Evolutionary conservation across 2,329 filamentous ascomycete species (phyloP), one percentile per base, ranked within the genome.

Genomic region (Cladophialophora exuberans): DNA sequence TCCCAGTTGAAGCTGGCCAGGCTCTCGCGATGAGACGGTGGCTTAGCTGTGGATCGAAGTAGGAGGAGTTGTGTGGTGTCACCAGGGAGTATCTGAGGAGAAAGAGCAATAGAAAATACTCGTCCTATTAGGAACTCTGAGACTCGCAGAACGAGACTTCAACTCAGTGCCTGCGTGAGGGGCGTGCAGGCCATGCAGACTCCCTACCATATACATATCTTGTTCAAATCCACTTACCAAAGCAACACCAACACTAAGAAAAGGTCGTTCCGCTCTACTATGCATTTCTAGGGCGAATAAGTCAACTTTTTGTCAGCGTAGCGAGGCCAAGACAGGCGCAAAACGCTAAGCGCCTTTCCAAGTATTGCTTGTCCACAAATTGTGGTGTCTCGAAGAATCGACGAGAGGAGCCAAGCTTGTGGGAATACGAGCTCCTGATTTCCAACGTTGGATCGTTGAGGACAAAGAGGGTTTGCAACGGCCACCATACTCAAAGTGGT

Each of bases 221-320:
- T 23, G 17, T 9, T 15, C 22, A 28, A 6, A 6, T 17, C 15
- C 33, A 39, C 33, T 39, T 38, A 39, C 33, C 23, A 30, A 17
- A 9, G 23, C 10, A n/a, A 15, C 23, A 22, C 26, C 5, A n/a
- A 25, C 20, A 23, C 11, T 15, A 39, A 13, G 33, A 35, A 49
- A 18, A 49, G 33, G 11, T 20, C 36, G 17, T 39, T 41, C 46
- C 46, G 46, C 23, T 18, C 10, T 3, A 13, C 33, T 28, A 35
- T 26, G 9, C 23, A 25, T n/a, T 3, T 20, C 33, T 28, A 35
- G 28, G 9, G 15, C 23, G 11, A 38, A 49, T 26, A 23, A 38
- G 46, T 49, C 38, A 35, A 17, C n/a, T 18, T 15, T 51, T 35
- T 51, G 48, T 51, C 48, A 51, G 48, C 48, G 11, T n/a, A 2